Evolutionary conservation across 164 flowering plant genomes (phyloP), one percentile per base, ranked within the genome.

Genomic region (Dillenia suffruticosa): DNA sequence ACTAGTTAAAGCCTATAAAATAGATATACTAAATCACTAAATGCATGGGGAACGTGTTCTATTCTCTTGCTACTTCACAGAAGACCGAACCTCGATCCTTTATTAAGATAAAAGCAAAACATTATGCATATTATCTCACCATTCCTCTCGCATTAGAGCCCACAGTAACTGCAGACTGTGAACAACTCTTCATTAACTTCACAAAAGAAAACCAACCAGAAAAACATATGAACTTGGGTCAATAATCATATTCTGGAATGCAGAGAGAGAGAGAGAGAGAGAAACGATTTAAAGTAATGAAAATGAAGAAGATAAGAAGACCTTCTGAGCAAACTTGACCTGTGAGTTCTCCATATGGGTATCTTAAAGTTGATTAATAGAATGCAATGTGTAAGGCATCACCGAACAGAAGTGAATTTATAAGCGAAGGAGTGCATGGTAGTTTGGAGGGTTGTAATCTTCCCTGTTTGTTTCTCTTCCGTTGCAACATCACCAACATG

Each of bases 401-500:
- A 17, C 8, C 9, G 26, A 49, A 52, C 24, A 14, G 47, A 32
- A 49, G 44, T 16, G 48, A 46, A 66, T 74, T 66, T 71, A 71
- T 57, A 32, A 46, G n/a, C 1, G 16, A 48, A 46, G 51, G 51
- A 46, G 51, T 24, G 46, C 8, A 22, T 14, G n/a, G 15, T 9
- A 17, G 68, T 68, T 67, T 74, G 75, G 77, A 76, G 74, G 70
- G 62, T 65, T 58, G 81, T 72, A 65, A 53, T 12, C 72, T 59
- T 79, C 69, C 46, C 45, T 50, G 57, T 57, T 15, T 8, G 24
- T 52, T 51, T 61, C 32, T 24, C 50, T 56, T 68, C 66, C 69
- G 81, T 74, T 82, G 77, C 68, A 9, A 70, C 70, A 76, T 81
- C 82, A 63, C 60, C 59, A 60, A 45, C 66, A 63, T 57, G 16